A percentile compares a stretch with the other conserved stretches of the same genome.
Evolutionary conservation across 2,329 filamentous ascomycete species (phyloP).

Genomic region (Calonectria naviculata): DNA sequence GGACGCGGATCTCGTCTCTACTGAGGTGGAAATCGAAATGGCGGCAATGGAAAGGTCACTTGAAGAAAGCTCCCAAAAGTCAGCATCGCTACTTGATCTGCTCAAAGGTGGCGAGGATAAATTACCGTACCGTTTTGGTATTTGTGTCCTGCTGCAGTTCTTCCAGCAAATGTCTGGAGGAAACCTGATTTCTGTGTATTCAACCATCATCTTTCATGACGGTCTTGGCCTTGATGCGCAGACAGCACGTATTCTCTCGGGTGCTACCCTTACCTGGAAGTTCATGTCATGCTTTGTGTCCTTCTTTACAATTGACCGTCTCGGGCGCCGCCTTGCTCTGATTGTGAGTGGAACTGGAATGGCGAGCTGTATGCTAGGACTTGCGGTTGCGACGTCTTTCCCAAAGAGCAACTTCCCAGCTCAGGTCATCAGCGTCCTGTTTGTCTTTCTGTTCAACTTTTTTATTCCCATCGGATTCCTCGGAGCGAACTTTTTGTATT

Average conservation of each 20-base stretch:
- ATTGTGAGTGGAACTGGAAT: background rate
- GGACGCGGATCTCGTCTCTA: background rate
- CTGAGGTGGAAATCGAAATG: background rate
- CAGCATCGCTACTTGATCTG: background rate
- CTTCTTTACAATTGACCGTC: background rate
- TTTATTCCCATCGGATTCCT: slow-evolving; percentile 4
- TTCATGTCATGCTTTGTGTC: background rate
- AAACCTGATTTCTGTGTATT: background rate
- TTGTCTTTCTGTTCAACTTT: background rate
- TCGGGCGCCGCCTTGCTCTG: background rate
- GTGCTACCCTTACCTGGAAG: background rate
- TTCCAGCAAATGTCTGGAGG: slow-evolving; percentile 3
- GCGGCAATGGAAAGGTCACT: background rate
- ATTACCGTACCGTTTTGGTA: background rate
- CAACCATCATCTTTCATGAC: background rate
- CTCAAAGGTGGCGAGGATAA: background rate
- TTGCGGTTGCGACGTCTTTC: background rate
- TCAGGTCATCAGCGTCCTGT: background rate
- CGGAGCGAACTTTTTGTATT: background rate
- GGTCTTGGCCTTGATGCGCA: background rate
- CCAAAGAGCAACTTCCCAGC: background rate
- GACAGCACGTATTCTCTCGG: background rate
- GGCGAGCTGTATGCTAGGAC: background rate
- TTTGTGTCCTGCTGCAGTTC: background rate
- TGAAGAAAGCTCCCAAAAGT: background rate